Evolutionary conservation across 148 eudicot genomes (phyloP).

Genomic region (Chenopodium formosanum): DNA sequence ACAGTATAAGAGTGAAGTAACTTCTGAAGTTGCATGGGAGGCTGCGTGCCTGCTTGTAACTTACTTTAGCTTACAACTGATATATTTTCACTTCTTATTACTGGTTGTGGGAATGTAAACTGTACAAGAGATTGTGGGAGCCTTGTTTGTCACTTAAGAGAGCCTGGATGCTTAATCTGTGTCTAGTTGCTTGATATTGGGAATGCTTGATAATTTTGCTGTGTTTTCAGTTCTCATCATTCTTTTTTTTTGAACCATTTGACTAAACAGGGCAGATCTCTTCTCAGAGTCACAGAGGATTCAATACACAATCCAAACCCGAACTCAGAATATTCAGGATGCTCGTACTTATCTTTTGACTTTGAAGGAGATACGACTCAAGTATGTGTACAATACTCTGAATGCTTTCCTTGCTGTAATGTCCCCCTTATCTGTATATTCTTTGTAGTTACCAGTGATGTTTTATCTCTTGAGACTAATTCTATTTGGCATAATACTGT

Average conservation of each 20-base stretch:
- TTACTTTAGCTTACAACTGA: not conserved
- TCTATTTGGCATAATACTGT: conserved; percentile 16
- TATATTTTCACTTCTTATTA: not conserved
- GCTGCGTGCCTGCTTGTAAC: not conserved
- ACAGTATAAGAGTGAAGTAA: not conserved
- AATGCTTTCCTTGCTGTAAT: not conserved
- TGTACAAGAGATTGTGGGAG: not conserved
- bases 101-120: not conserved
- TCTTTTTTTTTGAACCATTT: not conserved
- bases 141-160: not conserved
- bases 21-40: not conserved
- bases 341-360: conserved; percentile 72
- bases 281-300: conserved; percentile 81
- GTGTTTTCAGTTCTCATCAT: not conserved
- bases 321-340: conserved; percentile 68
- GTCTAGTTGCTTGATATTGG: not conserved
- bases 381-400: conserved; percentile 41
- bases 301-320: conserved; percentile 59
- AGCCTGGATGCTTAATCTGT: not conserved
- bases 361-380: conserved; percentile 69
- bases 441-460: not conserved
- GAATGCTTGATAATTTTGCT: not conserved
- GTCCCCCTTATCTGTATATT: not conserved
- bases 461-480: not conserved
- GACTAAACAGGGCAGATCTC: conserved; percentile 64